Evolutionary conservation across 106 monocot species (phyloP).

Genomic region (Dendrobium catenatum): DNA sequence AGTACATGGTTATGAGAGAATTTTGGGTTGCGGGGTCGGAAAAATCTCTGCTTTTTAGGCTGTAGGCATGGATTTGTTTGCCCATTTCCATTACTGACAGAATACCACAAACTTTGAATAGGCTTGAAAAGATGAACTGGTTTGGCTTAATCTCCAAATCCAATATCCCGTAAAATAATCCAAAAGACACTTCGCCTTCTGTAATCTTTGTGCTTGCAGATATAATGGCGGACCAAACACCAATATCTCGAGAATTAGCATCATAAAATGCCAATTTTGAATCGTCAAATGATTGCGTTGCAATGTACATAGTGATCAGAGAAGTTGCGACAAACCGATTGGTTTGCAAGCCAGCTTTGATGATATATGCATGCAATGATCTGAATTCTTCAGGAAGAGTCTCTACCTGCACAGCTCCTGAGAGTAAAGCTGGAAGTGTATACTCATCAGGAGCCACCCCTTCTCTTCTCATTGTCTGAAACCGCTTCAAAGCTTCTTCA

Average conservation of each 20-base stretch:
- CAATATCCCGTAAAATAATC: conserved; percentile 15
- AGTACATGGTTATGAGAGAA: conserved; percentile 28
- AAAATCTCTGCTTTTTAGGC: conserved; percentile 11
- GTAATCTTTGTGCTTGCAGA: conserved; percentile 15
- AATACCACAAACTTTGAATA: conserved; percentile 17
- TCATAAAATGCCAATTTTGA: conserved; percentile 11
- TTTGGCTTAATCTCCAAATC: conserved; percentile 13
- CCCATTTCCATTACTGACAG: conserved; percentile 21
- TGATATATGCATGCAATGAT: conserved; percentile 16
- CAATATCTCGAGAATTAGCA: conserved; percentile 9
- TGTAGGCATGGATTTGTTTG: conserved; percentile 24
- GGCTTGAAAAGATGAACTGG: conserved; percentile 13
- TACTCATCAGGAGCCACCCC: conserved; percentile 19
- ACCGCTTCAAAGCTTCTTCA: conserved; percentile 12
- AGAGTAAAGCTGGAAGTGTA: conserved; percentile 21
- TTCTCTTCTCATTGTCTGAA: conserved; percentile 16
- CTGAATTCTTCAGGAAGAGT: conserved; percentile 5
- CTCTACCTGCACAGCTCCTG: conserved; percentile 6
- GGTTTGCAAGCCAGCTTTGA: conserved; percentile 14
- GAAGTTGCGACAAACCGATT: conserved; percentile 15
- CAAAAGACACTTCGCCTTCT: conserved; percentile 11
- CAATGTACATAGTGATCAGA: conserved; percentile 17
- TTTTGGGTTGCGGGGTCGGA: conserved; percentile 11
- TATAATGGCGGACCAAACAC: conserved; percentile 27
- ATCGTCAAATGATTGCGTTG: conserved; percentile 1